Evolutionary conservation across 73 alveolate genomes (phyloP), one percentile per base, ranked within the genome.

Genomic region (Paramecium pentaurelia): DNA sequence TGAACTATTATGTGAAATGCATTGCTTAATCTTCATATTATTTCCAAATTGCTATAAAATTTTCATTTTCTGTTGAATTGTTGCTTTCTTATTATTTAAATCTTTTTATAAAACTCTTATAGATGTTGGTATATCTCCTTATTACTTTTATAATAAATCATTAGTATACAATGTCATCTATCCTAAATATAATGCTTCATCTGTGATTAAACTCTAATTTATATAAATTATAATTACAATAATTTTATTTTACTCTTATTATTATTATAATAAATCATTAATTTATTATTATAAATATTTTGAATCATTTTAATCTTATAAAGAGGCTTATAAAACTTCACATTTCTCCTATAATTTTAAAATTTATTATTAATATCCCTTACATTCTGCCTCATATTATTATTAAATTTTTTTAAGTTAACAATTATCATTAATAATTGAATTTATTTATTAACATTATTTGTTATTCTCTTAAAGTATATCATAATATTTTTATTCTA

Each of bases 101-200:
- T 73, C 87, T 28, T 73, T 73, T 73, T 73, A n/a, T 8, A 73
- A 11, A 14, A 73, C 47, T 18, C 18, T 40, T 38, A 73, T 37
- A 6, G 87, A 22, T 1, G 87, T 73, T 4, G 87, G 58, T 37
- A 73, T 40, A 10, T 73, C 87, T 1, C 60, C 34, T 11, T 34
- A 40, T 16, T 73, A 10, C 28, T 44, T 73, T 6, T 36, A 37
- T 4, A 73, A 12, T 36, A 73, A 12, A 73, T 73, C 87, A 37
- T 20, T 44, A 1, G 87, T 22, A 36, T 38, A 36, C 18, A 37
- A 73, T 4, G 34, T 22, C 47, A 38, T 44, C 36, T 73, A 40
- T 37, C 87, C 87, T n/a, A 73, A 73, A 73, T 73, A 73, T 22
- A 73, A 38, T 37, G 87, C 87, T 73, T 73, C 87, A 73, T 73